Evolutionary conservation across 202 grass and related monocot genomes (phyloP).

Genomic region (Digitaria exilis): DNA sequence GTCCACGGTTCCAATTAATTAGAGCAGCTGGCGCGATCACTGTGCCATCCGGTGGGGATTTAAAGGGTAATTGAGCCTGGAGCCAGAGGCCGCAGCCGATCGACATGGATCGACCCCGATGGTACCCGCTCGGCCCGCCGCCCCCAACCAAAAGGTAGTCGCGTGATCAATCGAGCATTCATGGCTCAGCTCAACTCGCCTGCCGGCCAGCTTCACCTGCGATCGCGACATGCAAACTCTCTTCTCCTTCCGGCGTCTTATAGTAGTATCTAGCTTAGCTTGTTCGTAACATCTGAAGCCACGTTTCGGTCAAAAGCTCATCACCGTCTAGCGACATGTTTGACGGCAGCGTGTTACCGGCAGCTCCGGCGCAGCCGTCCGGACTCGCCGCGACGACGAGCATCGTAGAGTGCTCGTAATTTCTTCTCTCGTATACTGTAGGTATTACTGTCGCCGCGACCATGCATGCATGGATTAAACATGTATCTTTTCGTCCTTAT

Average conservation of each 20-base stretch:
- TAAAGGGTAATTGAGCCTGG: background rate
- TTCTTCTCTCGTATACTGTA: background rate
- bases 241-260: background rate
- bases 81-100: background rate
- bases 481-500: background rate
- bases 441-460: background rate
- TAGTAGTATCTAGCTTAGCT: background rate
- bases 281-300: background rate
- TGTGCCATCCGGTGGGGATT: background rate
- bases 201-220: background rate
- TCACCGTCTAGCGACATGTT: background rate
- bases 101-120: background rate
- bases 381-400: background rate
- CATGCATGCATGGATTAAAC: background rate
- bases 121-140: background rate
- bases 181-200: background rate
- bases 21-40: background rate
- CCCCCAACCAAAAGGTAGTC: background rate
- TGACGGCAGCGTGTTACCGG: background rate
- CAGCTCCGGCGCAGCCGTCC: background rate
- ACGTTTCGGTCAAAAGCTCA: background rate
- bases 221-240: background rate
- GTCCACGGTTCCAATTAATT: background rate
- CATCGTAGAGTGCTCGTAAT: background rate
- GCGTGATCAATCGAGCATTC: constrained; percentile 29